Base-by-base conservation (phyloP, 2,329 filamentous ascomycete species). In the Colletotrichum sp. region DNA sequence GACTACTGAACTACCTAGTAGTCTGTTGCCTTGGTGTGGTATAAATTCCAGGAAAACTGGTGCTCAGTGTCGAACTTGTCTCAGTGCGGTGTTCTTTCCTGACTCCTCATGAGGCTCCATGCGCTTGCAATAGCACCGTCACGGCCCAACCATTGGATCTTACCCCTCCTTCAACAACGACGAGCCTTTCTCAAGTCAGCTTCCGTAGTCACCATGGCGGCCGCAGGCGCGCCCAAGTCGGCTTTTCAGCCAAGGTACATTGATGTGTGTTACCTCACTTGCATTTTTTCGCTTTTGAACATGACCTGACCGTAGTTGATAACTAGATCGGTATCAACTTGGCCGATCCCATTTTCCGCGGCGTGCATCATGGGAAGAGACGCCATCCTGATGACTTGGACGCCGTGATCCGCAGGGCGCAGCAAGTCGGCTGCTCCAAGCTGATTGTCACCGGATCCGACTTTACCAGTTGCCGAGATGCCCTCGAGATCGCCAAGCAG, bases 401-500 rank as follows among this genome's bases (percentile, higher is more conserved):
- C 32, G 93, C 92, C 78, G 94, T 99, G 30, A 87, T 99, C n/a
- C 88, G 93, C 77, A 91, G 97, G 78, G 96, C 95, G 5, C 86
- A 90, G 18, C 91, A 94, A 78, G 93, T 94, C 3, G 96, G 97
- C 52, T 98, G 96, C 82, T 87, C 90, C 74, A 98, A 98, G 81
- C 91, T 99, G 80, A 96, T 99, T 88, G 91, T 98, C 39, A 99
- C 97, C 0, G 97, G 97, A 25, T 98, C 96, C 1, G 95, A 97
- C 82, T 89, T 98, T 66, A 87, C 89, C 67, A 96, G 96, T 84
- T 96, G 95, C 3, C 86, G 91, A 77, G 91, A 94, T 78, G 96
- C 95, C 1, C 86, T 98, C 12, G 86, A 93, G 58, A 88, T 98
- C 32, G 93, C 96, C 4, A 88, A 92, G 79, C 89, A 93, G 78